Base-by-base conservation (phyloP, 2,329 filamentous ascomycete genomes). In the Scedosporium apiospermum region DNA sequence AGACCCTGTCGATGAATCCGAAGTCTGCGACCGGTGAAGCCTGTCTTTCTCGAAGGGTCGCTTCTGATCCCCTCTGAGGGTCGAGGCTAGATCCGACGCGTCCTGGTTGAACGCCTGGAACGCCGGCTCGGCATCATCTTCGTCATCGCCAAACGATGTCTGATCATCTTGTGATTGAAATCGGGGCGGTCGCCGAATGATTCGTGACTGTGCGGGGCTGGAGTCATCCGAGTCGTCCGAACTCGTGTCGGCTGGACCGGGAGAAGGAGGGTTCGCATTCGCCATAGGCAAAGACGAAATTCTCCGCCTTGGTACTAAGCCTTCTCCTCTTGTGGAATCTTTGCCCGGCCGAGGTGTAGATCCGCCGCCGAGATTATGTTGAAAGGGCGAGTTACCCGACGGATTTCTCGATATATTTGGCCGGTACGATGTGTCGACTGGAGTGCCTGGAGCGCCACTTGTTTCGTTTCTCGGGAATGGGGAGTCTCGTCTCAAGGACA, bases 1-100 rank as follows among this genome's bases (percentile, higher is more conserved):
- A 21, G 83, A 86, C 64, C 81, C 80, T 0, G 79, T 76, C 2
- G 87, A 87, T 0, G 88, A 89, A 67, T 89, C 84, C 0, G 83
- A 86, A 1, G 82, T 85, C 63, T 84, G 81, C 0, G 82, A 84
- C 46, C 77, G 75, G 57, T 79, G 75, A 3, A 74, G 69, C 6
- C 71, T 69, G 3, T 74, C 73, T 51, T 74, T 76, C 57, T 71
- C 72, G 0, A 70, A 63, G 41, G 42, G 27, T 34, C 34, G 12
- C 61, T 61, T 49, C 66, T 67, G 27, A 58, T 82, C 77, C 18
- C 77, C 82, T 44, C 77, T 76, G 27, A 85, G 70, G 1, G 82
- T 85, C 21, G 82, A 83, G 41, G 76, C 77, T 27, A 84, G 71
- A 65, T 85, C 80, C 49, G 77, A 76, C 41, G 72, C 70, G 34